phyloP scores from a whole-genome alignment of 2,329 filamentous ascomycete species.

The Calonectria naviculata region DNA sequence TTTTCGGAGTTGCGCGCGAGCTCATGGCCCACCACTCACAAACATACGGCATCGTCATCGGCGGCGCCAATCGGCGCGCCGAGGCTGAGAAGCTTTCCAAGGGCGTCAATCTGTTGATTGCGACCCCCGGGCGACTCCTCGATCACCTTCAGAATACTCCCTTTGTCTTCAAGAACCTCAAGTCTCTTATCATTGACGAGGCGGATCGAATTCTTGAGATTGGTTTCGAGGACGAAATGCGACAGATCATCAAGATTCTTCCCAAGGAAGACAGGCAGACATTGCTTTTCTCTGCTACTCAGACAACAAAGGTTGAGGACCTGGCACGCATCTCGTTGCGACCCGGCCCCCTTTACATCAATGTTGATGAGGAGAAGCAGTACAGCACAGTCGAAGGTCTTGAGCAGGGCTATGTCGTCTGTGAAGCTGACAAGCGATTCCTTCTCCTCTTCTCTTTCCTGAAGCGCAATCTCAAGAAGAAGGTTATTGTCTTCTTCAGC shows the following conservation, averaged over 20 bases:
- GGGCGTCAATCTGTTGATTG: slow-evolving; percentile 94
- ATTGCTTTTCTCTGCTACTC: slow-evolving; percentile 98
- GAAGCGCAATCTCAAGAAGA: slow-evolving; percentile 90
- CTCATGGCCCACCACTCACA: slow-evolving; percentile 94
- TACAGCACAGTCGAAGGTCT: slow-evolving; percentile 93
- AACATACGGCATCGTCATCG: slow-evolving; percentile 96
- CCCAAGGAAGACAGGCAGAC: slow-evolving; percentile 90
- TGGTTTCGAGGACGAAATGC: slow-evolving; percentile 98
- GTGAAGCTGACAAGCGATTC: slow-evolving; percentile 94
- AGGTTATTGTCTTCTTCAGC: slow-evolving; percentile 97
- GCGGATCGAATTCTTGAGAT: slow-evolving; percentile 97
- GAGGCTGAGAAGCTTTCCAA: slow-evolving; percentile 95
- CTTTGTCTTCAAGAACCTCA: slow-evolving; percentile 93
- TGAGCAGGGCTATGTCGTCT: slow-evolving; percentile 95
- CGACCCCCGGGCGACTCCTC: slow-evolving; percentile 90
- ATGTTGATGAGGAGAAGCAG: slow-evolving; percentile 91
- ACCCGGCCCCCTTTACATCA: slow-evolving; percentile 94
- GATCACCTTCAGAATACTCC: slow-evolving; percentile 95
- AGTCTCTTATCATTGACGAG: slow-evolving; percentile 94
- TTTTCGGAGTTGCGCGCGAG: slow-evolving; percentile 94
- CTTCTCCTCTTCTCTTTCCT: slow-evolving; percentile 94
- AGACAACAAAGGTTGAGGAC: slow-evolving; percentile 98
- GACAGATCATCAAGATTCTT: slow-evolving; percentile 94
- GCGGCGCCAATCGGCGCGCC: slow-evolving; percentile 88
- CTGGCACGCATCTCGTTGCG: slow-evolving; percentile 92